A percentile compares a stretch with the other conserved stretches of the same genome.
Conservation (phyloP, 352 stramenopile species). For the Phytophthora multivora region DNA sequence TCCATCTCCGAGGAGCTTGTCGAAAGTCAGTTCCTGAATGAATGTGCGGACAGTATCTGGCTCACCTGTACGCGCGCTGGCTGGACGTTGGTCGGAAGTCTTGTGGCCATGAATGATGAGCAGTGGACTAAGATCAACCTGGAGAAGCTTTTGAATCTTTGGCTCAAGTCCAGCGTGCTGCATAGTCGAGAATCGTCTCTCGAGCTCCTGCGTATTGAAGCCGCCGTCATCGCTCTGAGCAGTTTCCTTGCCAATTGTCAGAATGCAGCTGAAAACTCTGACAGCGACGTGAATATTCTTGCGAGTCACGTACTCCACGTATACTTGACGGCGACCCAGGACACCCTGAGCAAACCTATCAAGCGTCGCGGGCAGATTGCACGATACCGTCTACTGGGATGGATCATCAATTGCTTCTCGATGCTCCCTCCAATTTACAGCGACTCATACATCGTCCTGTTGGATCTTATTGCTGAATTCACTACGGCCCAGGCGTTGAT, state of each 20-base stretch:
- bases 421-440: slow-evolving; percentile 78
- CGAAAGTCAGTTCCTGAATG: slow-evolving; percentile 79
- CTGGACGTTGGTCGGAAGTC: slow-evolving; percentile 77
- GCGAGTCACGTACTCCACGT: slow-evolving; percentile 74
- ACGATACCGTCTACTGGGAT: slow-evolving; percentile 74
- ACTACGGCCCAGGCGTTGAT: slow-evolving; percentile 82
- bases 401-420: slow-evolving; percentile 79
- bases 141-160: slow-evolving; percentile 69
- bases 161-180: slow-evolving; percentile 76
- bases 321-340: slow-evolving; percentile 62
- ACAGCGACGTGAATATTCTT: slow-evolving; percentile 60
- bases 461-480: slow-evolving; percentile 82
- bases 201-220: slow-evolving; percentile 85
- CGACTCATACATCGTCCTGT: slow-evolving; percentile 80
- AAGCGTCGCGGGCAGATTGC: slow-evolving; percentile 85
- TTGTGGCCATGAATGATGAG: slow-evolving; percentile 69
- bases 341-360: slow-evolving; percentile 69
- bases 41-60: slow-evolving; percentile 84
- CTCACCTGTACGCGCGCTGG: slow-evolving; percentile 86
- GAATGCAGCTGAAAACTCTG: slow-evolving; percentile 28
- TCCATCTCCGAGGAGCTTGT: slow-evolving; percentile 72
- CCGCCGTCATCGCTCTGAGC: slow-evolving; percentile 67
- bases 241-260: slow-evolving; percentile 60
- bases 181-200: slow-evolving; percentile 84
- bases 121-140: slow-evolving; percentile 63